These are phyloP conservation scores for Gryganskiella cystojenkinii DNA, from an alignment of 192 early-diverging fungal genomes.

Conservation along the genomic window DNA sequence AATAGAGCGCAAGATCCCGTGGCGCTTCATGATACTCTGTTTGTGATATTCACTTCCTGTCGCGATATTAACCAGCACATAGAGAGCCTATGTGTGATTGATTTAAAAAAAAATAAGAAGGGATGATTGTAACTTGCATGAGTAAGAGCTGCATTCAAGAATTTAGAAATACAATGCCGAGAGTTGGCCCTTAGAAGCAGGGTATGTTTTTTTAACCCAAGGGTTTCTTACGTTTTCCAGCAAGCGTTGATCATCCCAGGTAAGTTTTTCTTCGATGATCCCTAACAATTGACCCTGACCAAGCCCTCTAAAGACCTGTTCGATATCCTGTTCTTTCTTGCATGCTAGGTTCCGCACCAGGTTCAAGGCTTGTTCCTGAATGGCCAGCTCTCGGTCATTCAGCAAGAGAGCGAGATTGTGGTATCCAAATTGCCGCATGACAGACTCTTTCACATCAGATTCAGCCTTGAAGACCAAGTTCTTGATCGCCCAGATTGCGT, in stretches of 20 bases:
- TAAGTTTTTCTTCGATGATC: conserved; percentile 73
- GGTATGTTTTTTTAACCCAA: no score
- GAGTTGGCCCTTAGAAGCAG: no score
- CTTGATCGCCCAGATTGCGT: conserved; percentile 86
- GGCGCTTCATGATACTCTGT: conserved; percentile 64
- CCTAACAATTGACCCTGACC: conserved; percentile 67
- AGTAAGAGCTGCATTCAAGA: neutral
- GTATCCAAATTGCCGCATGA: conserved; percentile 77
- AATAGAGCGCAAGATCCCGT: conserved; percentile 60
- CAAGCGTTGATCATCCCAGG: conserved; percentile 35
- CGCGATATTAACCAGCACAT: conserved; percentile 78
- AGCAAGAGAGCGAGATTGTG: conserved; percentile 67
- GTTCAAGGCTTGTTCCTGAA: conserved; percentile 83
- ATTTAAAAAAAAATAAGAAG: conserved; percentile 5
- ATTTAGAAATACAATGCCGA: no score
- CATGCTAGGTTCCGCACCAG: conserved; percentile 80
- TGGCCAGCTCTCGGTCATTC: conserved; percentile 64
- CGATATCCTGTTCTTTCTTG: conserved; percentile 69
- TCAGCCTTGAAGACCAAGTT: conserved; percentile 81
- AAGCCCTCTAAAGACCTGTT: conserved; percentile 74
- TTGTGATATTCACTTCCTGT: conserved; percentile 74
- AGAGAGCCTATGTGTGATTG: conserved; percentile 67
- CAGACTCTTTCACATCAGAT: conserved; percentile 69
- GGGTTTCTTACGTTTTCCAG: conserved; percentile 48
- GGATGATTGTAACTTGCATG: neutral